Evolutionary conservation across 352 stramenopile species (phyloP), one percentile per base, ranked within the genome.

Genomic region (Phytophthora pini): DNA sequence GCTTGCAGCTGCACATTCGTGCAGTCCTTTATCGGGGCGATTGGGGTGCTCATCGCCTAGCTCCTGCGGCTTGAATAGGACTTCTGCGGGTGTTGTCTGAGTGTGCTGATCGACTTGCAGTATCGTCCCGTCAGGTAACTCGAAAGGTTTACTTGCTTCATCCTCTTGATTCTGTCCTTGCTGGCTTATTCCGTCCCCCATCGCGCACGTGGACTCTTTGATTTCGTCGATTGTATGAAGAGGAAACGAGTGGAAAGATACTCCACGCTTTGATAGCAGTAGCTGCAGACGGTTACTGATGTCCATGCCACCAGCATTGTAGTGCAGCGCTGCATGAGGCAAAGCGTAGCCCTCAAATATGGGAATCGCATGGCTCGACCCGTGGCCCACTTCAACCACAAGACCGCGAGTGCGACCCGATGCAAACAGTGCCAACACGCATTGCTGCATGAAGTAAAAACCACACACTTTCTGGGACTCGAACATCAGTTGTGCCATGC

Each of bases 21-120:
- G 98, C 68, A 90, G 88, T 69, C 79, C 79, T 55, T 88, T 90
- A 1, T 61, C 74, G 0, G 79, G 74, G 4, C 75, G 72, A 31
- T 72, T 48, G 4, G 92, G 87, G 64, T 98, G 97, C 71, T 99
- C 98, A 52, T 98, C 94, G 45, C 98, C 90, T 22, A 97, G 78
- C 41, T 98, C 76, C 10, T 87, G 81, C 1, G 91, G 88, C 22
- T 89, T 78, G 66, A 97, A 97, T 31, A 98, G 71, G 22, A 94
- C 70, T 57, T 97, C 90, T 12, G 85, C 85, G 1, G 85, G 84
- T 8, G 69, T 66, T 20, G 74, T 70, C 20, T 92, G 89, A 3
- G 86, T 92, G n/a, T 90, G 73, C 15, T 74, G 80, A 68, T 94
- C 87, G 31, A 97, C 79, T 26, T 92, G 83, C 22, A 98, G 64